Conservation (phyloP, 2,329 filamentous ascomycete species). For the Paraphaeosphaeria minitans region DNA sequence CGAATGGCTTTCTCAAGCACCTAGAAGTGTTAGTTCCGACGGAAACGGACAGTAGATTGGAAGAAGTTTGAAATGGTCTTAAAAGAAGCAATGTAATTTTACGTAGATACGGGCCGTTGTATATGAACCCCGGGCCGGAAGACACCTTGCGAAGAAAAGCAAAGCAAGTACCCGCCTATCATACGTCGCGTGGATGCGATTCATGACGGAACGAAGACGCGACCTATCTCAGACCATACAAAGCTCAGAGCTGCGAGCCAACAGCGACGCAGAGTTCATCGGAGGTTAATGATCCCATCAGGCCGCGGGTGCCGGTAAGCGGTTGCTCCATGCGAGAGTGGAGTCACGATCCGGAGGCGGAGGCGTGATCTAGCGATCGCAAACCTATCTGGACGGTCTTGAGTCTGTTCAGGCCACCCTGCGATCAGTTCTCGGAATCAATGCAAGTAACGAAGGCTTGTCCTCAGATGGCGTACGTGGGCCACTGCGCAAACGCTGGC, state of each 20-base stretch:
- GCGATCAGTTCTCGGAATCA: not conserved
- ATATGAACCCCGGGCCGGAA: not conserved
- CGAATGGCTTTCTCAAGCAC: not conserved
- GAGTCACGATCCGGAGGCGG: slow-evolving; percentile 1
- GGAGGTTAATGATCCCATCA: not conserved
- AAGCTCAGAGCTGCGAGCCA: not conserved
- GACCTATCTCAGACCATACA: not conserved
- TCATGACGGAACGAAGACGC: not conserved
- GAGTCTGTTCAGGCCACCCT: not conserved
- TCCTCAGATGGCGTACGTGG: slow-evolving; percentile 4
- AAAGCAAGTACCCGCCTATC: not conserved
- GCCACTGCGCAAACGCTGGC: not conserved
- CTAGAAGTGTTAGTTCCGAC: not conserved
- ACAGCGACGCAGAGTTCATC: not conserved
- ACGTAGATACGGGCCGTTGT: not conserved
- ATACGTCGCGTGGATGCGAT: not conserved
- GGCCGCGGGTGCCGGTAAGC: not conserved
- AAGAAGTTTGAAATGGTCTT: not conserved
- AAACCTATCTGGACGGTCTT: not conserved
- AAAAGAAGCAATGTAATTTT: not conserved
- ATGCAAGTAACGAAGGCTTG: not conserved
- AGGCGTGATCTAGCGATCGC: slow-evolving; percentile 3
- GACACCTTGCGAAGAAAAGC: not conserved
- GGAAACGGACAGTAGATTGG: not conserved
- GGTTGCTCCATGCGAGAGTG: slow-evolving; percentile 7